These are phyloP conservation scores for Dothidotthia symphoricarpi DNA, from an alignment of 2,329 filamentous ascomycete species.

Conservation along the genomic window DNA sequence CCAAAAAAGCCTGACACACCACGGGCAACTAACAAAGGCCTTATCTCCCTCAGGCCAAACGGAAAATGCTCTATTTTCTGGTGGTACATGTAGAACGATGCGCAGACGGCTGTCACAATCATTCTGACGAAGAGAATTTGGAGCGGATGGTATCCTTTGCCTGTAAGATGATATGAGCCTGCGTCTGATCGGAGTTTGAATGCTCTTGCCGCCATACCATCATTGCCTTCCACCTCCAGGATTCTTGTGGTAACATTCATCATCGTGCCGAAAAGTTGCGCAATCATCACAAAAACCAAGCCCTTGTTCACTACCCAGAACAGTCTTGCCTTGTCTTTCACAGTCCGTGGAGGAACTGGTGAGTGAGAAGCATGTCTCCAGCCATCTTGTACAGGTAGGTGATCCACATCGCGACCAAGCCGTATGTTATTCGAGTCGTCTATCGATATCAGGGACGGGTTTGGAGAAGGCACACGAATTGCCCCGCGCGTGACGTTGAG, in stretches of 20 bases:
- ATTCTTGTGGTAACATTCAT: slow-evolving; percentile 84
- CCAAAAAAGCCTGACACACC: slow-evolving; percentile 74
- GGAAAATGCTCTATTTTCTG: slow-evolving; percentile 66
- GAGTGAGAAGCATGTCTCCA: slow-evolving; percentile 24
- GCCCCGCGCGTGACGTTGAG: slow-evolving; percentile 27
- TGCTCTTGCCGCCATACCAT: slow-evolving; percentile 44
- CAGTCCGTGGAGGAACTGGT: slow-evolving; percentile 19
- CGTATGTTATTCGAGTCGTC: slow-evolving; percentile 34
- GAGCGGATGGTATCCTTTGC: slow-evolving; percentile 73
- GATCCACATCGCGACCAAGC: slow-evolving; percentile 23
- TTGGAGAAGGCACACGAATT: slow-evolving; percentile 35
- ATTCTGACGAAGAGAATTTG: slow-evolving; percentile 77
- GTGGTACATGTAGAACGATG: slow-evolving; percentile 72
- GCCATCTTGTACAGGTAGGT: slow-evolving; percentile 12
- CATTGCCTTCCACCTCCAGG: slow-evolving; percentile 65
- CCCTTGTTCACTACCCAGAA: slow-evolving; percentile 69
- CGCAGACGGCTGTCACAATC: slow-evolving; percentile 66
- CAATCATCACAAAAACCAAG: slow-evolving; percentile 67
- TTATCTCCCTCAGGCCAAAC: slow-evolving; percentile 65
- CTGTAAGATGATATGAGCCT: slow-evolving; percentile 11
- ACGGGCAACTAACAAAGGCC: slow-evolving; percentile 65
- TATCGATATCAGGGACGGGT: slow-evolving; percentile 36
- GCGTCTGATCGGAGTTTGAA: not conserved
- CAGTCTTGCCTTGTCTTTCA: slow-evolving; percentile 18
- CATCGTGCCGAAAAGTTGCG: slow-evolving; percentile 76